These are phyloP conservation scores for Castanea crenata DNA, from an alignment of 306 rosid genomes.

Conservation along the genomic window DNA sequence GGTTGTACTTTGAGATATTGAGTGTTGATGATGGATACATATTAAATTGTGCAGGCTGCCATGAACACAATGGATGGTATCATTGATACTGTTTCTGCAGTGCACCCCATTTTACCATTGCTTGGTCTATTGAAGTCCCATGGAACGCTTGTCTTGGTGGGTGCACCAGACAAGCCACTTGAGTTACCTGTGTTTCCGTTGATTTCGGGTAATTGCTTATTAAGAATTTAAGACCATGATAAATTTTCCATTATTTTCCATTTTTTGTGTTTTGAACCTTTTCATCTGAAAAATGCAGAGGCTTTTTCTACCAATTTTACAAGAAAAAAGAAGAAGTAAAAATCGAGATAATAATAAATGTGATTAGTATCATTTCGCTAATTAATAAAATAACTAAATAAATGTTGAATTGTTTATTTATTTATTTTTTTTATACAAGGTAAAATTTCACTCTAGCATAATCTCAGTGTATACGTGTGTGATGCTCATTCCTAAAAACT, in stretches of 20 bases:
- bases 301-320: too few relatives aligned
- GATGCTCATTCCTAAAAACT: accelerated
- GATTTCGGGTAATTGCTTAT: conserved; percentile 6
- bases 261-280: too few relatives aligned
- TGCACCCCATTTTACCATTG: conserved; percentile 25
- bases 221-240: neutral
- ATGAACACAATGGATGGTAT: conserved; percentile 37
- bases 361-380: too few relatives aligned
- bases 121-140: conserved; percentile 22
- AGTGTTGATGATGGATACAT: neutral
- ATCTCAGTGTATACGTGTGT: accelerated
- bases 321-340: too few relatives aligned
- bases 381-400: too few relatives aligned
- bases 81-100: conserved; percentile 33
- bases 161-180: conserved; percentile 32
- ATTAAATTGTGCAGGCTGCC: conserved; percentile 25
- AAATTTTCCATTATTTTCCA: neutral
- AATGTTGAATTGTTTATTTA: too few relatives aligned
- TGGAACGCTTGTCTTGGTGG: conserved; percentile 35
- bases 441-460: accelerated
- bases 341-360: too few relatives aligned
- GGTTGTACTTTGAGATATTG: neutral
- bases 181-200: conserved; percentile 27
- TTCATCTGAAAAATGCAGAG: too few relatives aligned
- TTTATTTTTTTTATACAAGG: too few relatives aligned